Evolutionary conservation across 768 basidiomycete species (phyloP).

Genomic region (Paxillus rubicundulus): DNA sequence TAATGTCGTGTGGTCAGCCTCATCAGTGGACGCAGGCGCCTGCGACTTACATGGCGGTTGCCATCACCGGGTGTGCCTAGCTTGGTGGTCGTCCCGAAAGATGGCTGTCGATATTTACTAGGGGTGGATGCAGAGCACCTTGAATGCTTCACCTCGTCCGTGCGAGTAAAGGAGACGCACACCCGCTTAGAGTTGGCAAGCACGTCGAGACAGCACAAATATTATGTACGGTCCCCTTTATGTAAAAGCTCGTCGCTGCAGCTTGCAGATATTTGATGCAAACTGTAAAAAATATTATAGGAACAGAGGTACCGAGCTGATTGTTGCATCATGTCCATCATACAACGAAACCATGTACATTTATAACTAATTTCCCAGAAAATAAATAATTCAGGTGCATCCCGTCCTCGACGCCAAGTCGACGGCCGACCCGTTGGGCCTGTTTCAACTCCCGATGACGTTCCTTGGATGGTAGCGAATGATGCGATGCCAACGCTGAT

Average conservation of each 20-base stretch:
- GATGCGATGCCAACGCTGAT: background rate
- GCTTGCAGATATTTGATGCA: constrained; percentile 9
- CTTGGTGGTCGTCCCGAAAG: background rate
- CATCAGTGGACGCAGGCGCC: background rate
- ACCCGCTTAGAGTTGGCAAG: background rate
- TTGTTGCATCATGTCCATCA: background rate
- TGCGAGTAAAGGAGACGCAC: background rate
- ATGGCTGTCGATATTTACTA: background rate
- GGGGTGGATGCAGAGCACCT: background rate
- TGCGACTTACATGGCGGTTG: constrained; percentile 24
- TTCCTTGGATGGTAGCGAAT: background rate
- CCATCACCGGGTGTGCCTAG: constrained; percentile 1
- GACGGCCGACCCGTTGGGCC: background rate
- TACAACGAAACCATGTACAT: constrained; percentile 4
- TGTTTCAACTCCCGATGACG: background rate
- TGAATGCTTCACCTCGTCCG: background rate
- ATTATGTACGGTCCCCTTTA: constrained; percentile 28
- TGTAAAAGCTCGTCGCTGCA: constrained; percentile 27
- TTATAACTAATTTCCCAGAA: background rate
- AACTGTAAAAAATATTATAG: too few species aligned
- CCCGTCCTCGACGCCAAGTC: background rate
- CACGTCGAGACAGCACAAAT: constrained; percentile 1
- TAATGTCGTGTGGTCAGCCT: background rate
- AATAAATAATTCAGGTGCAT: background rate
- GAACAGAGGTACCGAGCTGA: too few species aligned